Evolutionary conservation across 2,329 filamentous ascomycete genomes (phyloP), one percentile per base, ranked within the genome.

Genomic region (Elsinoe fawcettii): DNA sequence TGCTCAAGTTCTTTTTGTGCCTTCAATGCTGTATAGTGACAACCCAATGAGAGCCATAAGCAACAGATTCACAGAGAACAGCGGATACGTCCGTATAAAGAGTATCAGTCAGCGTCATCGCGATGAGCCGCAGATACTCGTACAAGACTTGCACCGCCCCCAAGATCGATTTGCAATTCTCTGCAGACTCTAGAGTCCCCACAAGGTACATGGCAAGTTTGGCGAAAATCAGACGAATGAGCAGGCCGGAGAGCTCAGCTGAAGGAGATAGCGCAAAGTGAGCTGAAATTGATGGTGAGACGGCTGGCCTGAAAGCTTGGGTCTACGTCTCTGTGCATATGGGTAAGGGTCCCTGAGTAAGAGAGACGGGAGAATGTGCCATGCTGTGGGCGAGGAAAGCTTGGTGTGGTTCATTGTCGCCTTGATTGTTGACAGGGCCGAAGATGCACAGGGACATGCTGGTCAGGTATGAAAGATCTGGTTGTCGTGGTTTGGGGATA

Each of bases 221-320:
- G 41, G 41, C 41, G 41, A 46, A 25, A 46, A 46, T 46, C 41
- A 46, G 41, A 46, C 41, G 41, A 46, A 46, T 46, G 20, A n/a
- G 41, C 41, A 18, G 12, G 20, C 4, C 6, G 7, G 2, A 27
- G 25, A 25, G 20, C 18, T 46, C 41, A 46, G 41, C 41, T 46
- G 41, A 46, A 46, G 34, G 4, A 23, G 22, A 25, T 46, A 46
- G 41, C 41, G 20, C 41, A 18, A 18, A 25, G 2, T 5, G 23
- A 46, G 41, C 41, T 46, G 41, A 46, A 25, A 14, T n/a, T 37
- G 41, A 46, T 46, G 20, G 41, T 46, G 41, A 46, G 41, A 46
- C 41, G 41, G 41, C 22, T 12, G 41, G 41, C 41, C 41, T 46
- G 18, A 46, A 46, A 46, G 41, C 41, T 46, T 46, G 41, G 41